Conservation (phyloP, 2,329 filamentous ascomycete species). For the Bipolaris sorokiniana region DNA sequence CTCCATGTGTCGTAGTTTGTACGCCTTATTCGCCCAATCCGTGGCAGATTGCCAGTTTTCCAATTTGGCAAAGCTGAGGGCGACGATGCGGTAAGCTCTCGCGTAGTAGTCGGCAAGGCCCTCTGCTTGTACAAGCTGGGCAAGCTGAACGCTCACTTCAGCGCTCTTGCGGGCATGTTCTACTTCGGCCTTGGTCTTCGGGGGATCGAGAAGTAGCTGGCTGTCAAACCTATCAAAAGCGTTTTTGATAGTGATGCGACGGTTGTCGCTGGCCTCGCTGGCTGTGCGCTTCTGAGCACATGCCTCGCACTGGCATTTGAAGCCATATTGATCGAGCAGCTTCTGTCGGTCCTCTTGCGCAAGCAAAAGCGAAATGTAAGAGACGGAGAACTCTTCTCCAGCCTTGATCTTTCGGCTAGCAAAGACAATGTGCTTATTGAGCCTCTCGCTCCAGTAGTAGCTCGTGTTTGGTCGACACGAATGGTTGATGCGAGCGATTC, state of each 20-base stretch:
- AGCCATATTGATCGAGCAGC: conserved; percentile 45
- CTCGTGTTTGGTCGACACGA: conserved; percentile 47
- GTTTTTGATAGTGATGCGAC: conserved; percentile 35
- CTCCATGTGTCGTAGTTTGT: conserved; percentile 37
- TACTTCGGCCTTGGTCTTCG: conserved; percentile 27
- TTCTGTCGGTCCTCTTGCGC: conserved; percentile 38
- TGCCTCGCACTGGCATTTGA: conserved; percentile 47
- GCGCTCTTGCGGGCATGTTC: conserved; percentile 37
- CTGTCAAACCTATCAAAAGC: conserved; percentile 37
- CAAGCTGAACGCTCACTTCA: conserved; percentile 35
- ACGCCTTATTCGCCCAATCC: conserved; percentile 41
- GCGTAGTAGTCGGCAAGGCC: conserved; percentile 46
- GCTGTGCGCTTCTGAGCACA: conserved; percentile 38
- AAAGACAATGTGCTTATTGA: conserved; percentile 43
- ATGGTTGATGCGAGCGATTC: conserved; percentile 47
- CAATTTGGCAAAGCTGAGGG: conserved; percentile 38
- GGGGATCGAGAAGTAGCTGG: conserved; percentile 31
- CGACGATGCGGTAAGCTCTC: conserved; percentile 40
- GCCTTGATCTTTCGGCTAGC: conserved; percentile 45
- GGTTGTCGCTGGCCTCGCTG: conserved; percentile 33
- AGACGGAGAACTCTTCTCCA: conserved; percentile 51
- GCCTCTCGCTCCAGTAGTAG: conserved; percentile 46
- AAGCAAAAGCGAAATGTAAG: conserved; percentile 47
- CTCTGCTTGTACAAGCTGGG: conserved; percentile 42
- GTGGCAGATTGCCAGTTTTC: conserved; percentile 42